Base-by-base conservation (phyloP, 345 rosid genomes). In the Acer saccharum region DNA sequence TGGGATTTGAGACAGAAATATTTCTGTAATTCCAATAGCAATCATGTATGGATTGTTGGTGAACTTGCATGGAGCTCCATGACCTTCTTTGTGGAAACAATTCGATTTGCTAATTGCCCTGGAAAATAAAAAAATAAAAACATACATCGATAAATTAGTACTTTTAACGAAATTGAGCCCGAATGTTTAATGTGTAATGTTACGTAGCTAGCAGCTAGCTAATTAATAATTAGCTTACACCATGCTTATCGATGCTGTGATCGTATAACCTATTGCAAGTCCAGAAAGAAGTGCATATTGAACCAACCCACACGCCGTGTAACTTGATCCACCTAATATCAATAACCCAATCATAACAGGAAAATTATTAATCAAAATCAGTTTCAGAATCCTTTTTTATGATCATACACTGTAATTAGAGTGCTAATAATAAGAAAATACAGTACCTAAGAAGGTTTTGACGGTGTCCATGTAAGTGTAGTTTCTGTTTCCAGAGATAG, bases 71-170 rank as follows among this genome's bases (percentile, higher is more conserved):
- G 88, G 81, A 66, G 86, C 77, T 2, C 60, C 71, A 17, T 83
- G 88, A 10, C 88, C 89, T n/a, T 82, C 80, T 39, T 41, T 60
- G 71, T 91, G 92, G 72, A 89, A 88, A 78, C 97, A 93, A 65
- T 87, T 89, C 1, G 97, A 89, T 81, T 84, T 88, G 68, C 75
- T 76, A 10, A 86, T 74, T 16, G 91, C 90, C 87, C 90, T 88
- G 13, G 13, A 11, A 11, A 65, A 1, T 0, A 73, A 3, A 16
- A 11, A 11, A 65, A 1, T 0, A 73, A 3, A 16, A 16, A 21
- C 10, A 71, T 18, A 11, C 75, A 32, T 23, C 17, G 6, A 13
- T 35, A 35, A 35, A 70, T 44, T 44, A 46, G 46, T 44, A 6
- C 0, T 2, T 43, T 17, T 16, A 0, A 17, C 11, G 2, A 43